Conservation (phyloP, 148 eudicot genomes). For the Fagopyrum homotropicum region DNA sequence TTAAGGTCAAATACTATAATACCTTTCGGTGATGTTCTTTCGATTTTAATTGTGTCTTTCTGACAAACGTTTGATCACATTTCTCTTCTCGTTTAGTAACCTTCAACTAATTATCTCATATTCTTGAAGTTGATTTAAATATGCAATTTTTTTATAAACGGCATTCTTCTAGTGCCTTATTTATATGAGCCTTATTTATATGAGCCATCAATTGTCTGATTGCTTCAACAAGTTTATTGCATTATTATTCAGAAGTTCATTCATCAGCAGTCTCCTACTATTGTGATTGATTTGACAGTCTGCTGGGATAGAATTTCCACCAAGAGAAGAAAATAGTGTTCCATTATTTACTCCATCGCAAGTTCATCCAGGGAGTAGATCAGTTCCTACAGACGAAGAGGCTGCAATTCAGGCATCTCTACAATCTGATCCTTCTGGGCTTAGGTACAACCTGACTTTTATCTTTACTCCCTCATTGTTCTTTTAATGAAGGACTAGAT, state of each 20-base stretch:
- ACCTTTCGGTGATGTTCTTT: background rate
- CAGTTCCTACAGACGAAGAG: slow-evolving; percentile 56
- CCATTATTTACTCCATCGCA: slow-evolving; percentile 90
- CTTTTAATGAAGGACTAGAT: background rate
- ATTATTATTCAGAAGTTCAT: background rate
- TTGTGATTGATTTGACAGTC: slow-evolving; percentile 35
- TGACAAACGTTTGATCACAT: background rate
- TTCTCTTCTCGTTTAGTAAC: background rate
- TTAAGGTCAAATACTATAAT: background rate
- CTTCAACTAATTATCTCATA: background rate
- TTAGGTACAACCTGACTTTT: slow-evolving; percentile 40
- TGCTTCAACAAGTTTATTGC: background rate
- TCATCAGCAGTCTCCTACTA: background rate
- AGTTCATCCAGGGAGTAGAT: slow-evolving; percentile 48
- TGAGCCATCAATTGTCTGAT: background rate
- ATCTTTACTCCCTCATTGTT: background rate
- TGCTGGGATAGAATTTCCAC: slow-evolving; percentile 80
- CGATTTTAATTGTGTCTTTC: background rate
- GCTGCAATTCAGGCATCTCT: slow-evolving; percentile 75
- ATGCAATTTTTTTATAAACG: background rate
- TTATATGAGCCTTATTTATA: background rate
- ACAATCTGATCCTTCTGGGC: slow-evolving; percentile 65
- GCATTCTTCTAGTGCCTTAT: background rate
- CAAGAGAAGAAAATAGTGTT: slow-evolving; percentile 64
- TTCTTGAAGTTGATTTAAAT: background rate